Conservation (phyloP, 176 grass and related monocot genomes). For the Elymus sibiricus region DNA sequence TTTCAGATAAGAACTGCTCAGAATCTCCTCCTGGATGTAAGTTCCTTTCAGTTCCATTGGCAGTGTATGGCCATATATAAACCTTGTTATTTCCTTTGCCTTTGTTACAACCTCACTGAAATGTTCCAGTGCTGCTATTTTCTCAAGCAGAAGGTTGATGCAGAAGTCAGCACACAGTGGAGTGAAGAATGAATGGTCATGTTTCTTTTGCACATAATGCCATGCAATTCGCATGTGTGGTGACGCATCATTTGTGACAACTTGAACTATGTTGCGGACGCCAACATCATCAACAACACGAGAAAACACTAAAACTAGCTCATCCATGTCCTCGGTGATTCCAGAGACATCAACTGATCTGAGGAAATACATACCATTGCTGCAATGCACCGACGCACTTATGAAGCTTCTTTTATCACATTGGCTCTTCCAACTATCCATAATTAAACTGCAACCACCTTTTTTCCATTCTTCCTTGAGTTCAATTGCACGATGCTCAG, state of each 20-base stretch:
- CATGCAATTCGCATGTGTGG: slow-evolving; percentile 57
- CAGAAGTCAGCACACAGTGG: slow-evolving; percentile 67
- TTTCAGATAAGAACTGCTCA: slow-evolving; percentile 46
- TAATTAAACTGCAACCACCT: slow-evolving; percentile 64
- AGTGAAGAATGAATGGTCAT: slow-evolving; percentile 46
- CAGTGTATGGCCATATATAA: slow-evolving; percentile 49
- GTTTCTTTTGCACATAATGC: slow-evolving; percentile 47
- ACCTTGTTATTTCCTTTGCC: slow-evolving; percentile 58
- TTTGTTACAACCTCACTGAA: slow-evolving; percentile 39
- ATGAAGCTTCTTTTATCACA: slow-evolving; percentile 49
- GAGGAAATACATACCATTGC: slow-evolving; percentile 56
- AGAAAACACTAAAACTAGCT: slow-evolving; percentile 38
- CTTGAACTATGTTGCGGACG: slow-evolving; percentile 56
- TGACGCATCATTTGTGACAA: slow-evolving; percentile 58
- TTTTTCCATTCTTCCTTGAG: slow-evolving; percentile 56
- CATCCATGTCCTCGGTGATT: slow-evolving; percentile 48
- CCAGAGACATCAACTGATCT: slow-evolving; percentile 66
- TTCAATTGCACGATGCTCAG: slow-evolving; percentile 28
- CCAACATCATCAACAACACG: slow-evolving; percentile 56
- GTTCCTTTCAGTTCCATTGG: slow-evolving; percentile 34
- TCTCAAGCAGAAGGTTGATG: slow-evolving; percentile 65
- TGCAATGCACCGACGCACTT: slow-evolving; percentile 59
- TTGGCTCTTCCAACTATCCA: slow-evolving; percentile 58
- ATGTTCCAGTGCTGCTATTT: slow-evolving; percentile 49
- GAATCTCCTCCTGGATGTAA: slow-evolving; percentile 39